Evolutionary conservation across 768 basidiomycete species (phyloP), one percentile per base, ranked within the genome.

Genomic region (Rhodocollybia butyracea): DNA sequence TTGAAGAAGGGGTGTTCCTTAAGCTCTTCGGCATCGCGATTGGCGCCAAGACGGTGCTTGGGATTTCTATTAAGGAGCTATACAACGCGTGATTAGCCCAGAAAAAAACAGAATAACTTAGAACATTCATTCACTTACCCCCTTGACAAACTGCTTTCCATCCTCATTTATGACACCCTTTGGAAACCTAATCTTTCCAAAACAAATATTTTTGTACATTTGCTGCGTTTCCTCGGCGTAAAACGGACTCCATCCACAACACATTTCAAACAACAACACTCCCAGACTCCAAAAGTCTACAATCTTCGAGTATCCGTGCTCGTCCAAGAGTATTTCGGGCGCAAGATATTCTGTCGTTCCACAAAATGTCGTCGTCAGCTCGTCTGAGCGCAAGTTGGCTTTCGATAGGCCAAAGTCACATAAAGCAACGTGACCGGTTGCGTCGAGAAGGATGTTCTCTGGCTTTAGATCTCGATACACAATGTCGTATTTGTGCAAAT

Each of bases 171-270:
- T 98, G 31, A 98, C 95, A 51, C 90, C 95, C 65, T 93, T 89
- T 4, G 97, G 97, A 76, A 98, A 98, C 51, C 94, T 81, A 67
- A 98, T 98, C 80, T 98, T 98, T 57, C 97, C 97, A 70, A 98
- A 99, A 68, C 95, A 97, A 61, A 92, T 93, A 73, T 91, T 94
- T 79, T 94, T 94, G 77, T 99, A 99, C 97, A 99, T 99, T 73
- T 96, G 92, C 69, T 99, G 96, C 3, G 94, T 97, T 67, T 99
- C 97, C 65, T 99, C 97, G 17, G 96, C 95, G 65, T 98, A 99
- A 74, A 98, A 99, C 39, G 97, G 97, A 67, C 91, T 94, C 97
- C 97, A 98, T 5, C 97, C 97, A 62, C 97, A 99, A 65, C 97
- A 98, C 97, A 99, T 99, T 73, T 99, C 97, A 68, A 98, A 99